A percentile compares a stretch with the other conserved stretches of the same genome.
These are phyloP conservation scores for Plenodomus biglobosus DNA, from an alignment of 2,329 filamentous ascomycete genomes.

Conservation along the genomic window DNA sequence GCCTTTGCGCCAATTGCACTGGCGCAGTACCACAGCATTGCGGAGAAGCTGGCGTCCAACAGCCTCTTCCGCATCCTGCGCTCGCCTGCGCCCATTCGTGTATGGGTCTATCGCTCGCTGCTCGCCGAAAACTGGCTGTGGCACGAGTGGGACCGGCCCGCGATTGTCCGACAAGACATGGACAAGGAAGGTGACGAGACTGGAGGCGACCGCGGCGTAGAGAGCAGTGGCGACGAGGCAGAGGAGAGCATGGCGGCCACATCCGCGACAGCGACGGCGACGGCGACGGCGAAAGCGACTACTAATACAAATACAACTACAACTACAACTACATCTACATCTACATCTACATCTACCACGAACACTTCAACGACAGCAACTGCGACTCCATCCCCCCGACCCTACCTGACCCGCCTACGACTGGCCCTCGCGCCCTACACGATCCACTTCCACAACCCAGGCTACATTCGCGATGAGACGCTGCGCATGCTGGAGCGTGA, in stretches of 20 bases:
- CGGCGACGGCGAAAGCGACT: too few species aligned
- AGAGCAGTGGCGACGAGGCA: constrained; percentile 11
- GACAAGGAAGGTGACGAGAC: constrained; percentile 1
- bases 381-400: constrained; percentile 19
- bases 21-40: constrained; percentile 28
- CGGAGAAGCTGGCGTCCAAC: constrained; percentile 27
- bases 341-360: too few species aligned
- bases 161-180: constrained; percentile 1
- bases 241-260: constrained; percentile 14
- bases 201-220: constrained; percentile 3
- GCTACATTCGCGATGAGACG: constrained; percentile 61
- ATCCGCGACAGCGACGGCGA: constrained; percentile 12
- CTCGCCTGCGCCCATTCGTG: constrained; percentile 29
- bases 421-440: constrained; percentile 52
- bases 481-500: constrained; percentile 58
- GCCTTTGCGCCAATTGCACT: constrained; percentile 26
- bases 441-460: constrained; percentile 62
- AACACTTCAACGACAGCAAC: constrained; percentile 15
- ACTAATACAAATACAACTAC: too few species aligned
- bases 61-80: constrained; percentile 28
- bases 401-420: constrained; percentile 49
- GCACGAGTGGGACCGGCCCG: constrained; percentile 20
- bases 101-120: constrained; percentile 30
- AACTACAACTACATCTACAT: too few species aligned
- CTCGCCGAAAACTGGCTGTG: constrained; percentile 25